Evolutionary conservation across 2,329 filamentous ascomycete genomes (phyloP).

Genomic region (Pezicula radicicola): DNA sequence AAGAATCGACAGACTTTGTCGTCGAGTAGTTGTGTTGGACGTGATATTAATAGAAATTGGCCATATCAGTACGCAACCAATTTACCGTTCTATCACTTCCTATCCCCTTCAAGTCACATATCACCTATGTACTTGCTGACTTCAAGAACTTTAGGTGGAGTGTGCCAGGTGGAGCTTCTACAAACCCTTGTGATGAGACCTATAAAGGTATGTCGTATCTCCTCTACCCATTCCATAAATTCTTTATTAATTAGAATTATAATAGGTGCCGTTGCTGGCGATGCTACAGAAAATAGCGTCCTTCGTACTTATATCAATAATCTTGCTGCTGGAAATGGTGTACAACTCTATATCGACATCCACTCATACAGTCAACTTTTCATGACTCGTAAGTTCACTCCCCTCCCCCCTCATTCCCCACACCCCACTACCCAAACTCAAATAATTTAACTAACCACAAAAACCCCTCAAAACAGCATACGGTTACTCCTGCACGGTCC

Average conservation of each 20-base stretch:
- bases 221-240: conserved; percentile 47
- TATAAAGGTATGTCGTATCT: conserved; percentile 42
- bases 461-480: conserved; percentile 35
- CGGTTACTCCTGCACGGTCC: conserved; percentile 53
- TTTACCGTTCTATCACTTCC: neutral
- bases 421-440: conserved; percentile 11
- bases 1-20: conserved; percentile 50
- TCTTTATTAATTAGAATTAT: conserved; percentile 13
- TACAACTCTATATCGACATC: conserved; percentile 63
- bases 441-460: neutral
- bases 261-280: conserved; percentile 35
- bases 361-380: conserved; percentile 63
- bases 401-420: conserved; percentile 9
- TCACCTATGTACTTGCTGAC: neutral
- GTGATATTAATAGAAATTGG: conserved; percentile 61
- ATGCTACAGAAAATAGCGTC: conserved; percentile 49
- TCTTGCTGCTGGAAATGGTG: conserved; percentile 40
- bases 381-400: conserved; percentile 35
- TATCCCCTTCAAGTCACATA: neutral
- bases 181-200: conserved; percentile 47
- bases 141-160: conserved; percentile 38
- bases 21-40: conserved; percentile 41
- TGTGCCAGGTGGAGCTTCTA: conserved; percentile 43
- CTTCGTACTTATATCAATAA: conserved; percentile 44
- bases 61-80: conserved; percentile 26